Base-by-base conservation (phyloP, 192 early-diverging fungal genomes). In the Rhizophlyctis rosea region DNA sequence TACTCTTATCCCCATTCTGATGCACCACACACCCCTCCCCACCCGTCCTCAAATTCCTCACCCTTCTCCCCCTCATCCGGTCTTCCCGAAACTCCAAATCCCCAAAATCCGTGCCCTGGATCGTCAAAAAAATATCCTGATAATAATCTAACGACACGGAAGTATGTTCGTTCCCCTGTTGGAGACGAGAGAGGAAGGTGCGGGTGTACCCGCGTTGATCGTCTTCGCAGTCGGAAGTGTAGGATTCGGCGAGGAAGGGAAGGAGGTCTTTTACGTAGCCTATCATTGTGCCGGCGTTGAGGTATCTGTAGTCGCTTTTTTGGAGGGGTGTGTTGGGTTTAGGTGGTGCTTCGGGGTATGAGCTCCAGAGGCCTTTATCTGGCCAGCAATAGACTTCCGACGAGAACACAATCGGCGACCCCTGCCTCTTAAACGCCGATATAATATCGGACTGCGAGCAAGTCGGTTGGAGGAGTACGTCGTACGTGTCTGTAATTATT, bases 361-460 rank as follows among this genome's bases (percentile, higher is more conserved):
- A 14, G n/a, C 3, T 47, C 57, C 57, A 59, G 30, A 33, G 29
- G 4, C 34, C 21, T 14, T n/a, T 27, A 39, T 59, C 29, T 16
- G 57, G 57, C 57, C 57, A 59, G 57, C 57, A 59, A 18, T 36
- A 59, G 21, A 34, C n/a, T 44, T 59, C 57, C 14, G 57, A 32
- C 18, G 18, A 47, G 57, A 59, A 59, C 14, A 59, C 57, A n/a
- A 59, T 27, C n/a, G 57, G 21, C n/a, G 18, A 21, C n/a, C 39
- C 39, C n/a, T 47, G 34, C 3, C n/a, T n/a, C 14, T 39, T 34
- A 16, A 28, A 59, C 4, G 57, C 57, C 16, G 33, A 1, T 14
- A 47, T 34, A n/a, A 59, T 44, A n/a, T 59, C 57, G 1, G 21
- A 21, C 2, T n/a, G n/a, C 3, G 3, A n/a, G 57, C 57, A 59